These are phyloP conservation scores for Corymbia maculata DNA, from an alignment of 345 rosid species.

Conservation along the genomic window DNA sequence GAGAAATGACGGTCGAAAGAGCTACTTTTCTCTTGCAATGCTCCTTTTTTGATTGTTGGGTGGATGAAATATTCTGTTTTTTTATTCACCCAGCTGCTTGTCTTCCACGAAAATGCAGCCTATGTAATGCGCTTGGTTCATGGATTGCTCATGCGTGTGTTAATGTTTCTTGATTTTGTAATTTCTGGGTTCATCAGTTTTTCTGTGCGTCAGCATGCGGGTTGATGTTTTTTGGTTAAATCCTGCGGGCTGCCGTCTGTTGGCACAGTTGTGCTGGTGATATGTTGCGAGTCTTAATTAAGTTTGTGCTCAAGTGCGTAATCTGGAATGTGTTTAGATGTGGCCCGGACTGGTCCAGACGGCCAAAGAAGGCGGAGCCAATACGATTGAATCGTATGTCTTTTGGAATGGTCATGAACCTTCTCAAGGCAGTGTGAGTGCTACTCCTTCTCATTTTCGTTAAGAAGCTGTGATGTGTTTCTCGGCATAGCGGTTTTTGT, in stretches of 20 bases:
- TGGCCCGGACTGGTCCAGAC: slow-evolving; percentile 82
- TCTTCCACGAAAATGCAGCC: neutral
- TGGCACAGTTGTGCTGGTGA: neutral
- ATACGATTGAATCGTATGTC: slow-evolving; percentile 79
- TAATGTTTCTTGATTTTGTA: neutral
- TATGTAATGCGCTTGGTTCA: neutral
- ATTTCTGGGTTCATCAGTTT: neutral
- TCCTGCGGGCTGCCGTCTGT: neutral
- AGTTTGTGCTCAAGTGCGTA: neutral
- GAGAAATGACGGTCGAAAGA: neutral
- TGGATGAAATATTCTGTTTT: neutral
- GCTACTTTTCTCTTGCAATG: neutral
- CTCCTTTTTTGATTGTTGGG: neutral
- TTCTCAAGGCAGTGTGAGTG: slow-evolving; percentile 57
- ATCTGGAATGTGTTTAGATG: slow-evolving; percentile 37
- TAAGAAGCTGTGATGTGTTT: neutral
- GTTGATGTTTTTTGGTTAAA: neutral
- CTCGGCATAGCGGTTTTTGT: neutral
- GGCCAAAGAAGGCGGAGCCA: slow-evolving; percentile 87
- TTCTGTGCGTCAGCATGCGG: neutral
- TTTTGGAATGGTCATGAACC: slow-evolving; percentile 96
- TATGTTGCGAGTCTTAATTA: neutral
- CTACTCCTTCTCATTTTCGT: neutral
- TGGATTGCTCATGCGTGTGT: neutral
- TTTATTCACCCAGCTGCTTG: neutral